A percentile compares a stretch with the other conserved stretches of the same genome.
Evolutionary conservation across 2,329 filamentous ascomycete species (phyloP).

Genomic region (Claviceps paspali): DNA sequence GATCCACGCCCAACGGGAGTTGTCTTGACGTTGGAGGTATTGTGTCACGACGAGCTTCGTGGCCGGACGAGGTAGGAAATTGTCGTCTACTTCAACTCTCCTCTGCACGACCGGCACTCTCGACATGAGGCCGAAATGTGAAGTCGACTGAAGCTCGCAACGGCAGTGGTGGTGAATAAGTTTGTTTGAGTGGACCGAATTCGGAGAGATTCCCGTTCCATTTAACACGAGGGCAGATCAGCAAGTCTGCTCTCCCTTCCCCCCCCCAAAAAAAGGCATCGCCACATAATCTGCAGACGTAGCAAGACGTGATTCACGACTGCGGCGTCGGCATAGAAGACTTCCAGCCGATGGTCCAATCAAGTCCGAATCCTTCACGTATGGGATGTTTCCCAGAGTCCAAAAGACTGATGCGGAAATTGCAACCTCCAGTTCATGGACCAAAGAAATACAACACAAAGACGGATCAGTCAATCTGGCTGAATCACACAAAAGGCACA

Average conservation of each 20-base stretch:
- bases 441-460: neutral
- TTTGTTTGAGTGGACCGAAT: too few relatives aligned
- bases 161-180: neutral
- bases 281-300: neutral
- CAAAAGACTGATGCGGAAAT: neutral
- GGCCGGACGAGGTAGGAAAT: slow-evolving; percentile 27
- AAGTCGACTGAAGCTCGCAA: neutral
- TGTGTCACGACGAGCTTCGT: slow-evolving; percentile 30
- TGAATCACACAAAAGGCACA: neutral
- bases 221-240: neutral
- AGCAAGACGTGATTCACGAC: neutral
- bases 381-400: neutral
- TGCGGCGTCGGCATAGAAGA: neutral
- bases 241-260: neutral
- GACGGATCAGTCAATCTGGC: neutral
- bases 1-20: slow-evolving; percentile 29
- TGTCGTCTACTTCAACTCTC: slow-evolving; percentile 15
- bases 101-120: slow-evolving; percentile 6
- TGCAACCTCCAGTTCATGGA: neutral
- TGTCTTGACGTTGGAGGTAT: slow-evolving; percentile 18
- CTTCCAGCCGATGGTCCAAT: too few relatives aligned
- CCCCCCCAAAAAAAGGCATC: too few relatives aligned
- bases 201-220: neutral
- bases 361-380: neutral
- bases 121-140: slow-evolving; percentile 8